These are phyloP conservation scores for Geotrichum klebahnii DNA, from an alignment of 1,139 yeast species.

Conservation along the genomic window DNA sequence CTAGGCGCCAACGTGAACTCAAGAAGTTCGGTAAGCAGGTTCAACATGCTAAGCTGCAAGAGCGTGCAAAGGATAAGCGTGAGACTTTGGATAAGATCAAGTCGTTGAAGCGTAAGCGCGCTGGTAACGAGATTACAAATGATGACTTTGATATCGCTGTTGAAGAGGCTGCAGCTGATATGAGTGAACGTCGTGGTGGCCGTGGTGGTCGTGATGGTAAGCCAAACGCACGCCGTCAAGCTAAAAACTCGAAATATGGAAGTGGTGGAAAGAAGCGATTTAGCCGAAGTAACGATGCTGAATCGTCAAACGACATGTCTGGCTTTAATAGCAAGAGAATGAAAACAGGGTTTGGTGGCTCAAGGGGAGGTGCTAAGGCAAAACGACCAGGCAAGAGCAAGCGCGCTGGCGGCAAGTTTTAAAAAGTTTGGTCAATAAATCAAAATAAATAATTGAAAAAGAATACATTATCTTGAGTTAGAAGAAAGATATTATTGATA, in stretches of 20 bases:
- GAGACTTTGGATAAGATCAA: conserved; percentile 89
- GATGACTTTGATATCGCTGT: conserved; percentile 60
- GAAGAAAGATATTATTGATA: neutral
- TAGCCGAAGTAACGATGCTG: conserved; percentile 67
- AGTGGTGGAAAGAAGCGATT: conserved; percentile 76
- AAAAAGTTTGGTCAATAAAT: neutral
- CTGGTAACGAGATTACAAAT: conserved; percentile 64
- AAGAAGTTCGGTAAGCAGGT: conserved; percentile 98
- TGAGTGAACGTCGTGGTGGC: conserved; percentile 36
- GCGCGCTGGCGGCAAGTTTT: conserved; percentile 35
- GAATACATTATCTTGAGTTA: neutral
- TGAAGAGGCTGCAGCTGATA: conserved; percentile 75
- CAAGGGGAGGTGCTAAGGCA: conserved; percentile 33
- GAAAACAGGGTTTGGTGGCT: conserved; percentile 38
- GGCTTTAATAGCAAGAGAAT: conserved; percentile 57
- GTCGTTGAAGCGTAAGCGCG: conserved; percentile 81
- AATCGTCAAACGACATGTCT: conserved; percentile 65
- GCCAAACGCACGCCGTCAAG: conserved; percentile 60
- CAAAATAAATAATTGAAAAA: conserved; percentile 3
- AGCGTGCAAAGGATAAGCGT: conserved; percentile 89
- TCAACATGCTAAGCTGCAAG: conserved; percentile 87
- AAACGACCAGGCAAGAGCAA: conserved; percentile 75
- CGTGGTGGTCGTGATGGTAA: conserved; percentile 42
- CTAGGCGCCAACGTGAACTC: conserved; percentile 87
- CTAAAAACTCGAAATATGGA: conserved; percentile 67